These are phyloP conservation scores for Crotalaria pallida DNA, from an alignment of 306 rosid genomes.

Conservation along the genomic window DNA sequence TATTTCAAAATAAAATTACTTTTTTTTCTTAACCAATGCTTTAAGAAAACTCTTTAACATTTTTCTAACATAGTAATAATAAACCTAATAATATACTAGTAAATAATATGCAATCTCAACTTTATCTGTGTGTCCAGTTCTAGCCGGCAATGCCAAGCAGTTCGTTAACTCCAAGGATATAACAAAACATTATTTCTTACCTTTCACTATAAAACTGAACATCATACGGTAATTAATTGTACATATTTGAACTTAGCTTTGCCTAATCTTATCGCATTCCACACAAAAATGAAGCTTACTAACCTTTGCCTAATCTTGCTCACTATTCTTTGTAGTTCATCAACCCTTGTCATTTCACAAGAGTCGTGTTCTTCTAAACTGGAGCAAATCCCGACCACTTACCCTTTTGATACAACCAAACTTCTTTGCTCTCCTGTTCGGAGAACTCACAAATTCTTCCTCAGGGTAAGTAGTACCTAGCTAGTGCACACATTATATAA, in stretches of 20 bases:
- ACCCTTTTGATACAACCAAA: constrained; percentile 2
- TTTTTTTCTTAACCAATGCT: too few relatives aligned
- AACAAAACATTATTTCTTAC: not conserved
- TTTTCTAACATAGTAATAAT: too few relatives aligned
- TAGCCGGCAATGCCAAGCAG: not conserved
- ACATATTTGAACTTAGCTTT: not conserved
- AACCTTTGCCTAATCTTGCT: not conserved
- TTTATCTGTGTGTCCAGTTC: not conserved
- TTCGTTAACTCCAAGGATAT: not conserved
- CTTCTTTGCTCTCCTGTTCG: constrained; percentile 17
- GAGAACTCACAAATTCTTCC: constrained; percentile 11
- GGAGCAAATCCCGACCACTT: not conserved
- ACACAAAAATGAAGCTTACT: constrained; percentile 13
- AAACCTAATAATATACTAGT: too few relatives aligned
- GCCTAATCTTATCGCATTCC: not conserved
- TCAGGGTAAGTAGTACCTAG: constrained; percentile 15
- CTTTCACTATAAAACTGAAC: constrained; percentile 5
- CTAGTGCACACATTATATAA: too few relatives aligned
- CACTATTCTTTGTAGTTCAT: not conserved
- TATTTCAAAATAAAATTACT: too few relatives aligned
- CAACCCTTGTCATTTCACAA: constrained; percentile 6
- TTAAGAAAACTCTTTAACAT: too few relatives aligned
- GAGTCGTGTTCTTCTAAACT: constrained; percentile 15
- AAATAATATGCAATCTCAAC: not conserved
- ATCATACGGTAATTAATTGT: not conserved